A percentile compares a stretch with the other conserved stretches of the same genome.
Conservation (phyloP, 2,329 filamentous ascomycete genomes). For the Calonectria pauciramosa region DNA sequence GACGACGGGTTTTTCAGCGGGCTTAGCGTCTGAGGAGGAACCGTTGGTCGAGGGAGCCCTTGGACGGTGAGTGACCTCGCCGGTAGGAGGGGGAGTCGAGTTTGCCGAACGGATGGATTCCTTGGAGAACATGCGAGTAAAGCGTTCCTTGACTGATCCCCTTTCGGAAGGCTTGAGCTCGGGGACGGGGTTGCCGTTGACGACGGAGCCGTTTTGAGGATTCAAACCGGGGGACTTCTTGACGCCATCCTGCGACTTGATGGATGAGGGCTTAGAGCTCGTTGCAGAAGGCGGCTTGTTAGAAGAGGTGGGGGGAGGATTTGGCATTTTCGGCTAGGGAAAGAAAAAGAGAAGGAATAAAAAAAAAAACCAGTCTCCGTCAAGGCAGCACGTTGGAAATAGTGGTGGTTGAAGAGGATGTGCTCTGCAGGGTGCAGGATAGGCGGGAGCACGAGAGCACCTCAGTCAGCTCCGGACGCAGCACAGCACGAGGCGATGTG, state of each 20-base stretch:
- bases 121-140: slow-evolving; percentile 76
- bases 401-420: slow-evolving; percentile 29
- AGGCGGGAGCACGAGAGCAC: slow-evolving; percentile 31
- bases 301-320: slow-evolving; percentile 45
- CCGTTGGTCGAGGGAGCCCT: slow-evolving; percentile 53
- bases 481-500: slow-evolving; percentile 39
- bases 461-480: slow-evolving; percentile 31
- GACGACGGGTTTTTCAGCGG: slow-evolving; percentile 34
- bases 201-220: slow-evolving; percentile 55
- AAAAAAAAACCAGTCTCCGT: slow-evolving; percentile 10
- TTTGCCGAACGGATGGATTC: slow-evolving; percentile 56
- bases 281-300: slow-evolving; percentile 57
- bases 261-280: slow-evolving; percentile 64
- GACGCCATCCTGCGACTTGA: slow-evolving; percentile 62
- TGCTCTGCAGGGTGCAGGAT: slow-evolving; percentile 34
- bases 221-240: slow-evolving; percentile 56
- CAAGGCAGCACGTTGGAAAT: background rate
- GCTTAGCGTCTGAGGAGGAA: slow-evolving; percentile 57
- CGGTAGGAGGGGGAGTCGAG: slow-evolving; percentile 51
- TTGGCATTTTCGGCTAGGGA: slow-evolving; percentile 49
- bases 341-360: slow-evolving; percentile 6
- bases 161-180: slow-evolving; percentile 60
- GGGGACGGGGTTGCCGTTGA: slow-evolving; percentile 43
- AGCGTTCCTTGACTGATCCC: slow-evolving; percentile 73
- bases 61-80: slow-evolving; percentile 50